phyloP scores from a whole-genome alignment of 176 grass and related monocot species.

The sorghum (Sorghum bicolor) region Sorghum_bicolor_NCBIv3 NC_012872.2:60428001-60428500 shows the following conservation, averaged over 20 bases:
- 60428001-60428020: slow-evolving; percentile 74
- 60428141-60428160: slow-evolving; percentile 74
- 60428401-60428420: slow-evolving; percentile 22
- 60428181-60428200: slow-evolving; percentile 81
- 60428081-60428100: slow-evolving; percentile 67
- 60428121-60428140: slow-evolving; percentile 72
- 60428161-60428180: slow-evolving; percentile 73
- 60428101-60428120: slow-evolving; percentile 83
- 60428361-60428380: slow-evolving; percentile 64
- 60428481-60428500: neutral
- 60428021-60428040: slow-evolving; percentile 64
- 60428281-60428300: slow-evolving; percentile 64
- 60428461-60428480: slow-evolving; percentile 1
- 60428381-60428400: slow-evolving; percentile 66
- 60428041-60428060: slow-evolving; percentile 69
- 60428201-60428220: slow-evolving; percentile 73
- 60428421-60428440: neutral
- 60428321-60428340: slow-evolving; percentile 66
- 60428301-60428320: slow-evolving; percentile 84
- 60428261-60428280: slow-evolving; percentile 69
- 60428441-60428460: neutral
- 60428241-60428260: slow-evolving; percentile 80
- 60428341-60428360: slow-evolving; percentile 60
- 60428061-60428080: slow-evolving; percentile 73
- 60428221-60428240: slow-evolving; percentile 64